Conservation (phyloP, 1,284 basidiomycete genomes). For the Cerioporus squamosus region DNA sequence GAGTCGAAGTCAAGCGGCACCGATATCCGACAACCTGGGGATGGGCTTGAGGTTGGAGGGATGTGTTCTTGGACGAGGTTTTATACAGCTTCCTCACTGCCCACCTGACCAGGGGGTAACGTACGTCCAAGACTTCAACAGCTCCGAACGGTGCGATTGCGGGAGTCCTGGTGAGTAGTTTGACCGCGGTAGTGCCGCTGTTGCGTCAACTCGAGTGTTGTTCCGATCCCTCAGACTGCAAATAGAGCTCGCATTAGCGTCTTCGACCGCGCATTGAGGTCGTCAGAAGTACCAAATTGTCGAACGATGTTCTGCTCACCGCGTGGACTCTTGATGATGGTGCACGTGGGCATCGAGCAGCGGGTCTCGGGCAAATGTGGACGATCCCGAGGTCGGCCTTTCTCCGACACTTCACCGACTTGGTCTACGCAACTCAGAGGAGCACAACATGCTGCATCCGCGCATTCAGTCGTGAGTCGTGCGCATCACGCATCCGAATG, state of each 20-base stretch:
- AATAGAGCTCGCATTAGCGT: no score
- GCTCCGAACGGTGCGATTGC: no score
- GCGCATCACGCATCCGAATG: no score
- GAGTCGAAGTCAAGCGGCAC: not conserved
- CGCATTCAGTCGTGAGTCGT: no score
- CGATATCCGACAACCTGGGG: no score
- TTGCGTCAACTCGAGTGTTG: not conserved
- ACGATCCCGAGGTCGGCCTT: not conserved
- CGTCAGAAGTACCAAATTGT: no score
- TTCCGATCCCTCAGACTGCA: no score
- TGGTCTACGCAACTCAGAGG: no score
- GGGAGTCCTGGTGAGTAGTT: not conserved
- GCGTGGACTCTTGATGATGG: not conserved
- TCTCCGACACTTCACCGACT: conserved; percentile 2
- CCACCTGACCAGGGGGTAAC: not conserved
- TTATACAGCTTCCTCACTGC: not conserved
- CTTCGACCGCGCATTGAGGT: no score
- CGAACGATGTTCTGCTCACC: not conserved
- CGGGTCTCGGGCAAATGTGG: not conserved
- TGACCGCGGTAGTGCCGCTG: conserved; percentile 4
- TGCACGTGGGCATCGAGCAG: conserved; percentile 1
- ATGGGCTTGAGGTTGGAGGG: no score
- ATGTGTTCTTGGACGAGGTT: not conserved
- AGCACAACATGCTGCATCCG: no score
- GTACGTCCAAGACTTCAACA: no score